Evolutionary conservation across 805 yeast genomes (phyloP).

Genomic region (Ogataea wickerhamii): DNA sequence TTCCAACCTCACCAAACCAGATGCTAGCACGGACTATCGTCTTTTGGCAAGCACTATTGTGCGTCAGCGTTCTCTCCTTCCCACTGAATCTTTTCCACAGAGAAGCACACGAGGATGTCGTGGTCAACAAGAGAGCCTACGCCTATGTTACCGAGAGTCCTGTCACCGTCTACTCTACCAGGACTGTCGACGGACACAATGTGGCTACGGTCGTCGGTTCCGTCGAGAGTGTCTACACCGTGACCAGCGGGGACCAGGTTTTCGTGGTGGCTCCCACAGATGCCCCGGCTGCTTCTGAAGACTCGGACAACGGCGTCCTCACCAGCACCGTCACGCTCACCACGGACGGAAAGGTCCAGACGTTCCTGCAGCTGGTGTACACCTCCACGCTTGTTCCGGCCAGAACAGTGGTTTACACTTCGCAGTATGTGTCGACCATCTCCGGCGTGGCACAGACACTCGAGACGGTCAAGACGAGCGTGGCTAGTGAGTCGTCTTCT

Average conservation of each 20-base stretch:
- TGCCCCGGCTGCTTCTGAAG: slow-evolving; percentile 5
- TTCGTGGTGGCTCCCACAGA: slow-evolving; percentile 4
- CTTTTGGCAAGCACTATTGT: slow-evolving; percentile 10
- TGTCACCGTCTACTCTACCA: slow-evolving; percentile 21
- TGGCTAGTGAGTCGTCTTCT: slow-evolving; percentile 4
- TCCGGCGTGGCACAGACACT: slow-evolving; percentile 4
- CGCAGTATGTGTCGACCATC: slow-evolving; percentile 15
- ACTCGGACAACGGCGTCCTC: slow-evolving; percentile 6
- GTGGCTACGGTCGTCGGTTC: slow-evolving; percentile 14
- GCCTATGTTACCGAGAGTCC: slow-evolving; percentile 27
- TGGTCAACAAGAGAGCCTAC: slow-evolving; percentile 25
- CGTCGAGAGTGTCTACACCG: slow-evolving; percentile 1
- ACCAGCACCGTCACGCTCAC: slow-evolving; percentile 20
- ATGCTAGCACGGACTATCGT: background rate
- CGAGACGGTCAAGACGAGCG: background rate
- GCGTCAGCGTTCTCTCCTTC: slow-evolving; percentile 11
- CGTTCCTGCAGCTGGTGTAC: slow-evolving; percentile 24
- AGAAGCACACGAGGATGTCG: slow-evolving; percentile 4
- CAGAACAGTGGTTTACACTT: slow-evolving; percentile 19
- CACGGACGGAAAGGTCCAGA: slow-evolving; percentile 15
- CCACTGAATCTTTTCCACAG: slow-evolving; percentile 11
- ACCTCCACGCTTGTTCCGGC: slow-evolving; percentile 28
- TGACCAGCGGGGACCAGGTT: slow-evolving; percentile 1
- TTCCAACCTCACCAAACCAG: background rate
- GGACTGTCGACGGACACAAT: slow-evolving; percentile 15